Evolutionary conservation across 208 protist species (phyloP), one percentile per base, ranked within the genome.

Genomic region (Acanthamoeba divionensis): DNA sequence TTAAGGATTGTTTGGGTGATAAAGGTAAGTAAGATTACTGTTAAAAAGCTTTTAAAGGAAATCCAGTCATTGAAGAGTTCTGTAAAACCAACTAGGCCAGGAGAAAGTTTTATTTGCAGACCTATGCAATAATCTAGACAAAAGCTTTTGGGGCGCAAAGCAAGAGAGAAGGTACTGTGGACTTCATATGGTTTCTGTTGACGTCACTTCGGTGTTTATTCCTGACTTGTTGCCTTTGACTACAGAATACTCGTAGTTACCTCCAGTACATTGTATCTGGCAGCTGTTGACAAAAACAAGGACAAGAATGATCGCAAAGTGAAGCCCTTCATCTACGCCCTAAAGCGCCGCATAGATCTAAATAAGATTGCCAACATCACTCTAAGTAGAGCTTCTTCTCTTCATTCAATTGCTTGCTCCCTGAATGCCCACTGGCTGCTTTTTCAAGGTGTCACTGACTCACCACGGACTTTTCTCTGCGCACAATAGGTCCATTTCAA

Each of bases 1-100:
- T 83, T 21, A 54, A 83, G 73, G 73, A 83, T 33, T 83, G 73
- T 29, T 47, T 83, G n/a, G 48, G 73, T 38, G 73, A 62, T 29
- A 83, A 62, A 33, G 67, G 67, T 52, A 50, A 36, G 2, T 8
- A 1, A 6, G 36, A 18, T 38, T 73, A 7, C 55, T 29, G 24
- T 57, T 18, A 57, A 57, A 57, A 18, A 18, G 18, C 33, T 31
- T 31, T 29, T 31, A 4, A 2, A 45, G 10, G 44, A 18, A 18
- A 36, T 8, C 18, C 31, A 3, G 15, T 2, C 1, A 4, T 33
- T 63, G 2, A 4, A 9, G 24, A 33, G 2, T 6, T 67, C 31
- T 31, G 2, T 67, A 36, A 36, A 1, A 36, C 8, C 15, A 3
- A 29, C 52, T n/a, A 57, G 66, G 66, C 31, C 26, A 36, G 29